Evolutionary conservation across 2,329 filamentous ascomycete genomes (phyloP).

Genomic region (Phialophora expanda): DNA sequence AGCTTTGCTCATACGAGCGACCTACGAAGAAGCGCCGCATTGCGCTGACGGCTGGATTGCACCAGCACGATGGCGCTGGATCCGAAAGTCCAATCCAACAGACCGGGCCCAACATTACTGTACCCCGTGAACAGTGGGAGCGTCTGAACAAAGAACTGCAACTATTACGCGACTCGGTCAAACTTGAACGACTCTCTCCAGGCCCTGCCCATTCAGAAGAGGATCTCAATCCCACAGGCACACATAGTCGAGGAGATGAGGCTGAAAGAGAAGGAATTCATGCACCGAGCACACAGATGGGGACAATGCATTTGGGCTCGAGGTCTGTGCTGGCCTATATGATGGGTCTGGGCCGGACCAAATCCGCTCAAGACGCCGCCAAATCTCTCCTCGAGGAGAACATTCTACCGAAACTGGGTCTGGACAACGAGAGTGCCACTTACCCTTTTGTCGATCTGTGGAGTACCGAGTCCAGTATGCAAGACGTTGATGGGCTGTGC

Average conservation of each 20-base stretch:
- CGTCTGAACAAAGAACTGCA: conserved; percentile 37
- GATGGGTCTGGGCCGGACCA: conserved; percentile 59
- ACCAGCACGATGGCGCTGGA: conserved; percentile 24
- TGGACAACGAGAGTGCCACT: conserved; percentile 68
- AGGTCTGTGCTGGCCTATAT: conserved; percentile 67
- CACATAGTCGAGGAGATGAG: conserved; percentile 35
- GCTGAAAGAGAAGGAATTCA: conserved; percentile 62
- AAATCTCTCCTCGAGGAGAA: conserved; percentile 65
- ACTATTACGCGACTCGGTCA: conserved; percentile 23
- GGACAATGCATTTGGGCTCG: conserved; percentile 66
- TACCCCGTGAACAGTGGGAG: conserved; percentile 41
- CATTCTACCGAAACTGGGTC: conserved; percentile 65
- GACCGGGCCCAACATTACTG: conserved; percentile 37
- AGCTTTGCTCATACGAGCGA: conserved; percentile 56
- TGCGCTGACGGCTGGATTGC: conserved; percentile 31
- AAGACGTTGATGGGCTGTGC: conserved; percentile 63
- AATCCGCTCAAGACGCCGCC: conserved; percentile 50
- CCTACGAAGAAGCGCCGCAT: conserved; percentile 53
- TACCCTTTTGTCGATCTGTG: conserved; percentile 70
- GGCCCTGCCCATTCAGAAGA: conserved; percentile 24
- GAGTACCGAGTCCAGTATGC: conserved; percentile 65
- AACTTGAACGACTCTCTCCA: conserved; percentile 22
- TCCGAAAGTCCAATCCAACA: conserved; percentile 30
- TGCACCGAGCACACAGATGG: conserved; percentile 63
- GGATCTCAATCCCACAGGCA: conserved; percentile 13